Evolutionary conservation across 2,329 filamentous ascomycete genomes (phyloP).

Genomic region (Stromatinia cepivora): DNA sequence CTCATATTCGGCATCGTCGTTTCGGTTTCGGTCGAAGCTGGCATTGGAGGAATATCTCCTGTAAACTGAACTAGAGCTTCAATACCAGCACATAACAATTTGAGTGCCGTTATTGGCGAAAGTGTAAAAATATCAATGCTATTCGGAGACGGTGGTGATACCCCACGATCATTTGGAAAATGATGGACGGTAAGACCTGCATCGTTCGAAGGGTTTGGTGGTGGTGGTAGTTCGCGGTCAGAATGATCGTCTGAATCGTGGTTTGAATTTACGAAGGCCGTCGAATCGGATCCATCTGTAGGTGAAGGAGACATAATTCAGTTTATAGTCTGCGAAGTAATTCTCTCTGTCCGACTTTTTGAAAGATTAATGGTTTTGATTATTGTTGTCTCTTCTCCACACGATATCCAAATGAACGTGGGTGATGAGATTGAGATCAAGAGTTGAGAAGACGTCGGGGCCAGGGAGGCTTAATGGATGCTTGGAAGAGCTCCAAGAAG

Average conservation of each 20-base stretch:
- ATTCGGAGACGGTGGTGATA: conserved; percentile 41
- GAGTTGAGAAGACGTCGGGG: conserved; percentile 30
- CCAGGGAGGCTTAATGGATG: conserved; percentile 32
- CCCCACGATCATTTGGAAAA: conserved; percentile 34
- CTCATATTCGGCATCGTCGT: conserved; percentile 65
- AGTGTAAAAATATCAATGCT: conserved; percentile 71
- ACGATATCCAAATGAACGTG: conserved; percentile 15
- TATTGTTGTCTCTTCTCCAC: not conserved
- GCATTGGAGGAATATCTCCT: conserved; percentile 66
- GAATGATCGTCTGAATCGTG: conserved; percentile 38
- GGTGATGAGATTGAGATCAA: conserved; percentile 9
- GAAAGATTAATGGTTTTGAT: not conserved
- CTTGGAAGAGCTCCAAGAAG: conserved; percentile 28
- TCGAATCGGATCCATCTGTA: not conserved
- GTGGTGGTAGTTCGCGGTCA: conserved; percentile 38
- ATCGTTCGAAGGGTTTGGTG: conserved; percentile 39
- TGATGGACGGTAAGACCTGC: conserved; percentile 32
- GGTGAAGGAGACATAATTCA: conserved; percentile 12
- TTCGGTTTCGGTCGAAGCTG: conserved; percentile 62
- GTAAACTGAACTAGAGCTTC: conserved; percentile 60
- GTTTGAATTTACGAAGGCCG: conserved; percentile 32
- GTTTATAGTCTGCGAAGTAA: not conserved
- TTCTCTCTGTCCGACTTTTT: not conserved
- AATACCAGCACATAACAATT: conserved; percentile 71
- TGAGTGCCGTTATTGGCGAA: conserved; percentile 71